phyloP scores from a whole-genome alignment of 1,139 yeast species.

The Candida tetrigidarum region DNA sequence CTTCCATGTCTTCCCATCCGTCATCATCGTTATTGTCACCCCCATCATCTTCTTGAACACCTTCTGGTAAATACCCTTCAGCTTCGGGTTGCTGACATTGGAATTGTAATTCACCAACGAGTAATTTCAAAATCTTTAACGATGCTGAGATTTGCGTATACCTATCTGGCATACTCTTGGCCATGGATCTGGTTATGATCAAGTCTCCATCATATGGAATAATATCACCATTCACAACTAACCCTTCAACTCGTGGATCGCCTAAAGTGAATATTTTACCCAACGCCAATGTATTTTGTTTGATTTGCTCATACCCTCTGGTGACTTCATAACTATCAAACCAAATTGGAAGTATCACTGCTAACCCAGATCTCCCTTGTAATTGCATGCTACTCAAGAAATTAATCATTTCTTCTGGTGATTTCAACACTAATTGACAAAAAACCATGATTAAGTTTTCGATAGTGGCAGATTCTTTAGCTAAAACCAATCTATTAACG shows the following conservation, averaged over 20 bases:
- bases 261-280: conserved; percentile 62
- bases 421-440: conserved; percentile 67
- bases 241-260: conserved; percentile 53
- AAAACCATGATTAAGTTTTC: conserved; percentile 80
- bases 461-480: conserved; percentile 71
- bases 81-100: conserved; percentile 56
- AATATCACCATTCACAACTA: conserved; percentile 78
- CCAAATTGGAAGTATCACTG: conserved; percentile 64
- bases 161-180: conserved; percentile 64
- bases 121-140: conserved; percentile 70
- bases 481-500: conserved; percentile 62
- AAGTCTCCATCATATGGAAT: conserved; percentile 63
- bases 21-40: conserved; percentile 40
- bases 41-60: conserved; percentile 27
- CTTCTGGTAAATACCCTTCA: conserved; percentile 37
- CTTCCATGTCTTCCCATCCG: conserved; percentile 86
- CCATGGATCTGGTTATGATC: conserved; percentile 85
- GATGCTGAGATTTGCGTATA: conserved; percentile 72
- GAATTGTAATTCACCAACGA: conserved; percentile 69
- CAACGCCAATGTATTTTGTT: conserved; percentile 72
- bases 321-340: conserved; percentile 78
- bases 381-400: conserved; percentile 41
- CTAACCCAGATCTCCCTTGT: conserved; percentile 24
- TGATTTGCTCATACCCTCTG: conserved; percentile 76
- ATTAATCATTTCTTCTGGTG: conserved; percentile 63